Evolutionary conservation across 495 filamentous ascomycete genomes (phyloP).

Genomic region (Penicillium lividum): DNA sequence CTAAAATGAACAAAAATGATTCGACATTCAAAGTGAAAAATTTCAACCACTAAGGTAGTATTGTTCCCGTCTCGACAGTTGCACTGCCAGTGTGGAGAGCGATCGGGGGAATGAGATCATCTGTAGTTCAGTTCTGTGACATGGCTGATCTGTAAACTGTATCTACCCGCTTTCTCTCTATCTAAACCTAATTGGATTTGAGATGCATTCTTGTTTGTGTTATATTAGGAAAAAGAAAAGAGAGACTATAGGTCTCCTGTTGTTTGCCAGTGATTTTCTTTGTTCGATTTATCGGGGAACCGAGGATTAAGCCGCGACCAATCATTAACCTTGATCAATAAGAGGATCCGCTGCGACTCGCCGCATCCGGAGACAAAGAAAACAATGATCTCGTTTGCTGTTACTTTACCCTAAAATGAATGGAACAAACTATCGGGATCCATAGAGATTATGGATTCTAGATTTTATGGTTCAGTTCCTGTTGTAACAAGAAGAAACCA

Average conservation of each 20-base stretch:
- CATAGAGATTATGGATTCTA: no score
- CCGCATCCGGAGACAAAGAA: constrained; percentile 49
- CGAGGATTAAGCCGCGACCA: constrained; percentile 11
- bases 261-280: constrained; percentile 1
- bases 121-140: neutral
- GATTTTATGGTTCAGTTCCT: neutral
- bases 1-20: neutral
- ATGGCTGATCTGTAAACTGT: neutral
- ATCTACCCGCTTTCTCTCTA: neutral
- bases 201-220: neutral
- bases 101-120: constrained; percentile 21
- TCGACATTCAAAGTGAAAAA: neutral
- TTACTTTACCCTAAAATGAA: neutral
- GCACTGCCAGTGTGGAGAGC: constrained; percentile 9
- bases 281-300: constrained; percentile 20
- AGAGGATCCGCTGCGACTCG: constrained; percentile 25
- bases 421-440: neutral
- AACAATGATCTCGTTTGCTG: constrained; percentile 33
- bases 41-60: constrained; percentile 13
- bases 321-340: constrained; percentile 1
- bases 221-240: neutral
- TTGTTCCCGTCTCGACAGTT: constrained; percentile 16
- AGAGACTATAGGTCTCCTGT: neutral
- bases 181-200: neutral
- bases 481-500: neutral